Base-by-base conservation (phyloP, 768 basidiomycete genomes). In the Mycena pura region DNA sequence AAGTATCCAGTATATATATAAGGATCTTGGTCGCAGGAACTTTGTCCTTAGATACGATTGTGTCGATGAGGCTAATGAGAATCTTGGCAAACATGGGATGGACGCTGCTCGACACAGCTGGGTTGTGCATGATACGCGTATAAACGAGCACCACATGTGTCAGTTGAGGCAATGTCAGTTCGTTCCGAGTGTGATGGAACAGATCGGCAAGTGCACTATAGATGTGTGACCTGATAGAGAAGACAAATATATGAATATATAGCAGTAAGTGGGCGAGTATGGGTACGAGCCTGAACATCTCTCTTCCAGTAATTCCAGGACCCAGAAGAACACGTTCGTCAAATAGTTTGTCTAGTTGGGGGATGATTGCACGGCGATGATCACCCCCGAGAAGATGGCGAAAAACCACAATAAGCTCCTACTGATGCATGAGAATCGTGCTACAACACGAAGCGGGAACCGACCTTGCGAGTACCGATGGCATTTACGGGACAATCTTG, bases 21-120 rank as follows among this genome's bases (percentile, higher is more conserved):
- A 99, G 78, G n/a, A 95, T 79, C 53, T 82, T 81, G 3, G 85
- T 82, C 10, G 93, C 89, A 14, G 60, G 56, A 5, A 45, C 86
- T 88, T 54, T 84, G 81, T 90, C 91, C 73, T 96, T 95, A 28
- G 82, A 76, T 22, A 90, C 76, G 40, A 98, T 88, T 44, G 87
- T 84, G 55, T 99, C 97, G 40, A 92, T 84, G 46, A 97, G 82
- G 63, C 91, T 92, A 69, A 95, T 91, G 73, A 98, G 88, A 77
- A 97, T 88, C 75, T 98, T 99, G 51, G 91, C 90, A 64, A 92
- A 93, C 72, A 98, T 82, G 13, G 92, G 93, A 70, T 98, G 95
- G 31, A 96, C 86, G 55, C 85, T 88, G 66, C 84, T 88, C 9
- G 86, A 83, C 44, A 96, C 84, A 19, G 91, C 87, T 2, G 92